These are phyloP conservation scores for Lunasporangiospora selenospora DNA, from an alignment of 192 early-diverging fungal species.

Conservation along the genomic window DNA sequence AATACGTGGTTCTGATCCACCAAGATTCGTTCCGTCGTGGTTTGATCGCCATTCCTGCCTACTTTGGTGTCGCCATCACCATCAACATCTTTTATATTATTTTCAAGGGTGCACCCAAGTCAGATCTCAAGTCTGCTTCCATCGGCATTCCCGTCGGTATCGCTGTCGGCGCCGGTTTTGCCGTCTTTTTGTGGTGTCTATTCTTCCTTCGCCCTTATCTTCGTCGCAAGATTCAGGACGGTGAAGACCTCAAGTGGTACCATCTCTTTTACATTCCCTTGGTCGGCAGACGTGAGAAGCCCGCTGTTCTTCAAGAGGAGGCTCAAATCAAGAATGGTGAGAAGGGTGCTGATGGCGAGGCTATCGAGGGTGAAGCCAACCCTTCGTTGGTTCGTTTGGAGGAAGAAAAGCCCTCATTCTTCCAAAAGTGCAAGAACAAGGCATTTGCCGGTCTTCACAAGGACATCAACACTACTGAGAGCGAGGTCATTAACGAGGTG, in stretches of 20 bases:
- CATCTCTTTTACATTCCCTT: conserved; percentile 69
- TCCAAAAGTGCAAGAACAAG: neutral
- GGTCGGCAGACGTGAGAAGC: conserved; percentile 30
- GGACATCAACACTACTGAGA: conserved; percentile 11
- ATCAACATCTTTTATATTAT: conserved; percentile 76
- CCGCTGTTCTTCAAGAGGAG: neutral
- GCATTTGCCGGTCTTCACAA: conserved; percentile 10
- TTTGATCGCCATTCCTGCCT: conserved; percentile 71
- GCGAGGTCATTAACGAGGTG: conserved; percentile 49
- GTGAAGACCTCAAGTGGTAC: conserved; percentile 76
- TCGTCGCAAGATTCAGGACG: conserved; percentile 64
- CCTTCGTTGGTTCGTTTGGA: conserved; percentile 10
- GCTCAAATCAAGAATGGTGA: neutral
- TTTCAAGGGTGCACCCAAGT: conserved; percentile 69
- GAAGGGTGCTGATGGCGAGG: neutral
- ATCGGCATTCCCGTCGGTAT: conserved; percentile 64
- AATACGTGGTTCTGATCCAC: conserved; percentile 65
- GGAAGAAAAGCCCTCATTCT: neutral
- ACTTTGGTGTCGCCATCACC: conserved; percentile 71
- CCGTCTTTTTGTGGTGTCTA: conserved; percentile 58
- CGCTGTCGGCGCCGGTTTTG: conserved; percentile 61
- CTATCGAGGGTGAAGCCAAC: neutral
- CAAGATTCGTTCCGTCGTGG: conserved; percentile 69
- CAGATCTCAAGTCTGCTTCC: conserved; percentile 32
- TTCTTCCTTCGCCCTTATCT: conserved; percentile 74